Conservation (phyloP, 768 basidiomycete species). For the Lactarius akahatsu region DNA sequence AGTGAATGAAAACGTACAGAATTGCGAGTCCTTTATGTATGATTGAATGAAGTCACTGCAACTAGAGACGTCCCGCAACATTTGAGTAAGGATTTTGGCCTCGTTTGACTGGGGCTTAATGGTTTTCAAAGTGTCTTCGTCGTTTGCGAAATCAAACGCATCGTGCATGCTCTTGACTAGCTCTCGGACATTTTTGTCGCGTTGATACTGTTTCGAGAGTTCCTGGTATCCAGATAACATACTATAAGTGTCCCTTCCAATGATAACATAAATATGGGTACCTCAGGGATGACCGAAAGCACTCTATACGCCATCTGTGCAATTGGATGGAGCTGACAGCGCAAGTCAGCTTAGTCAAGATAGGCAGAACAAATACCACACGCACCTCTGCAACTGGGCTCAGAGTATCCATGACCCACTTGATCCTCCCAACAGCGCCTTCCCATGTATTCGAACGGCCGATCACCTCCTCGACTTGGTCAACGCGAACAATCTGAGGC, state of each 20-base stretch:
- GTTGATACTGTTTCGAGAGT: background rate
- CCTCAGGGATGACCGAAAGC: background rate
- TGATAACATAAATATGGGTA: background rate
- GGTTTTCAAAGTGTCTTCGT: background rate
- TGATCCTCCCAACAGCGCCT: background rate
- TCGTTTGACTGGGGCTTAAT: background rate
- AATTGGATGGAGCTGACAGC: background rate
- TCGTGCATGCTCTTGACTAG: background rate
- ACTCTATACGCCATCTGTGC: background rate
- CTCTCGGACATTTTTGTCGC: background rate
- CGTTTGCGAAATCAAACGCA: background rate
- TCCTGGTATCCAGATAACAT: background rate
- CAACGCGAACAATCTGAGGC: background rate
- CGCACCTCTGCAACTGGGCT: background rate
- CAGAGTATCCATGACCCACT: background rate
- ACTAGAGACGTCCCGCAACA: background rate
- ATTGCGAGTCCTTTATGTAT: background rate
- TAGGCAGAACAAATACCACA: background rate
- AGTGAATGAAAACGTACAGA: background rate
- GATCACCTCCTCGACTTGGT: background rate
- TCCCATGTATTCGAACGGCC: background rate
- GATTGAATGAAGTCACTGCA: conserved; percentile 1
- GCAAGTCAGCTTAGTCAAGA: background rate
- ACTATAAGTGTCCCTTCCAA: background rate
- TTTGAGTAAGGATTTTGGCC: background rate